Evolutionary conservation across 108 stramenopile species (phyloP), one percentile per base, ranked within the genome.

Genomic region (Craspedostauros australis): DNA sequence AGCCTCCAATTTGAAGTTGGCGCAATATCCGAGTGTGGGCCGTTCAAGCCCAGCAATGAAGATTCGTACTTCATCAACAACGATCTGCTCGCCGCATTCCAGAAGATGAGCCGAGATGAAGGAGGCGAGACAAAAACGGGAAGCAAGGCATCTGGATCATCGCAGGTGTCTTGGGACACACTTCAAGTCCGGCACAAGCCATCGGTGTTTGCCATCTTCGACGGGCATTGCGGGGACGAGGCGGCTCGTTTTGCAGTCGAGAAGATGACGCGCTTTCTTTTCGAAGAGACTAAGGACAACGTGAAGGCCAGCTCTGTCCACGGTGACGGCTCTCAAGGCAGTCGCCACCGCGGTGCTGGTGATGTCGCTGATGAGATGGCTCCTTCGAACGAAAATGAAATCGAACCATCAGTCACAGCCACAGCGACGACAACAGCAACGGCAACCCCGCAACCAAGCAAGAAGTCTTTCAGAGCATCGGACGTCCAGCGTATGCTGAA

Each of bases 151-250:
- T 43, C 5, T 18, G 6, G 36, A 53, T 38, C 53, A n/a, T n/a
- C n/a, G n/a, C n/a, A n/a, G n/a, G n/a, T n/a, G n/a, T n/a, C n/a
- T n/a, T n/a, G n/a, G n/a, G n/a, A n/a, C n/a, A n/a, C n/a, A n/a
- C n/a, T 62, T 24, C 43, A 39, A 11, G 27, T 36, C 16, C 45
- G 53, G 5, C 57, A 76, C 22, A 56, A 72, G 39, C 64, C 79
- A 18, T 81, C 81, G 29, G 46, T 89, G 7, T 89, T 82, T 73
- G 80, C 74, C 6, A 69, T 90, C 25, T 90, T 90, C 64, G 88
- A 90, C 69, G 88, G 88, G 23, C 88, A 90, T 42, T 71, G 79
- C 31, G 88, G 88, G 11, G 74, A 86, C 51, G 77, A 88, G 40
- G 82, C 82, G 23, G 86, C 86, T 40, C 66, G 88, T 33, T 86